Percentiles rank a stretch among this genome's conserved stretches.
phyloP scores from a whole-genome alignment of 371 early-diverging fungal species.

The Sporodiniella umbellata region DNA sequence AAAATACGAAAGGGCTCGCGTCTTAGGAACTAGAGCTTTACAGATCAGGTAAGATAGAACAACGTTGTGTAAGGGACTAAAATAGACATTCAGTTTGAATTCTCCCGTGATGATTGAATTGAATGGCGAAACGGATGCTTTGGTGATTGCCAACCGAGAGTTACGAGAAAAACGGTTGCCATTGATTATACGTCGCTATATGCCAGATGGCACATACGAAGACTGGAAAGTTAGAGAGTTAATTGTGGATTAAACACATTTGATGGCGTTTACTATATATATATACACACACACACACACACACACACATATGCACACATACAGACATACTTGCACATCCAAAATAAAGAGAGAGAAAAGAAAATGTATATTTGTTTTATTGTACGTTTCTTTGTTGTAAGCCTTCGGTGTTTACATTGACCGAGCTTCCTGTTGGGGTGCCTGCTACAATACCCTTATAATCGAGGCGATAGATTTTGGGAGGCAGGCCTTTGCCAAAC shows the following conservation, averaged over 20 bases:
- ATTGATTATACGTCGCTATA: constrained; percentile 87
- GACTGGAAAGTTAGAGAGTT: constrained; percentile 96
- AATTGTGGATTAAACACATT: constrained; percentile 48
- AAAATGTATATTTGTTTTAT: constrained; percentile 4
- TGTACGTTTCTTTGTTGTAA: constrained; percentile 32
- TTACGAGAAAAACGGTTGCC: constrained; percentile 93
- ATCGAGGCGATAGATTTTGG: constrained; percentile 49
- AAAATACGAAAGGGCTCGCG: constrained; percentile 96
- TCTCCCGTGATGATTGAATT: constrained; percentile 97
- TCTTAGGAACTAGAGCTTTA: constrained; percentile 87
- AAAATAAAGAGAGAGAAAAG: no score
- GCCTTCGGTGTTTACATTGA: constrained; percentile 35
- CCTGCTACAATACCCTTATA: constrained; percentile 47
- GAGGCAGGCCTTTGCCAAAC: constrained; percentile 47
- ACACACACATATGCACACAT: no score
- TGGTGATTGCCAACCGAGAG: constrained; percentile 95
- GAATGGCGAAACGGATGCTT: constrained; percentile 93
- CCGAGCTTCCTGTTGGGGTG: constrained; percentile 42
- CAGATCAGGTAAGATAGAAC: constrained; percentile 63
- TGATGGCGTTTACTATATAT: no score
- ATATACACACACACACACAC: no score
- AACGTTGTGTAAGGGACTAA: no score
- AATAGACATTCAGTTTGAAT: constrained; percentile 92
- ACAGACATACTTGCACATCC: no score
- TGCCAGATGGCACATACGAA: constrained; percentile 96